Base-by-base conservation (phyloP, 208 protist species). In the Wallacemonas sp. region DNA sequence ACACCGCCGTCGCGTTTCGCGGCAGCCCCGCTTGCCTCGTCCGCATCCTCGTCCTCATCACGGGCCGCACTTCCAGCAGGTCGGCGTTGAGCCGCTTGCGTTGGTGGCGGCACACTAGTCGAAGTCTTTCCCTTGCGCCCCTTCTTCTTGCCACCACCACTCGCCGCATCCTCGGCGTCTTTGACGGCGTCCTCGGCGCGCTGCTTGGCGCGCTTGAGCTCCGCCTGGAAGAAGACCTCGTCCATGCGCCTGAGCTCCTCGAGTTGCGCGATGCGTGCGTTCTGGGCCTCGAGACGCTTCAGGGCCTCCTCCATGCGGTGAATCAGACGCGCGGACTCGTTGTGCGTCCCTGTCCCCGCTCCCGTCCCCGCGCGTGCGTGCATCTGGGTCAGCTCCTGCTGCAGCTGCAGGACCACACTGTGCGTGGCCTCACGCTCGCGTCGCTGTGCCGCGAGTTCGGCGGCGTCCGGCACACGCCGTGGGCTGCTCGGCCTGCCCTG, bases 191-290 rank as follows among this genome's bases (percentile, higher is more conserved):
- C 24, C 26, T 49, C 44, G 6, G 44, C 44, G 17, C 52, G 14
- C 24, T 32, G 24, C 43, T 38, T 34, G 34, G 34, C 2, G 27
- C 44, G 62, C 26, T 65, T 60, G 26, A 75, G 39, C 60, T 73
- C 58, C n/a, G 58, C 58, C 52, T 48, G 19, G 43, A 62, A 67
- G 8, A 67, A 43, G 11, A 21, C 32, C 64, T 78, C 69, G 55
- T 84, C 72, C 52, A 75, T 74, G 30, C 74, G 57, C 8, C 74
- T 49, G 32, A 82, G 44, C 76, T 88, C 83, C 72, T 92, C 83
- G 16, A 92, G 75, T 17, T 81, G 62, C 17, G 47, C 61, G 47
- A 93, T 81, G 32, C 72, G 83, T 34, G 65, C 16, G 57, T 76
- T 68, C 70, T 88, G 74, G 27, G 74, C 32, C 34, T 78, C 36